Evolutionary conservation across 352 stramenopile species (phyloP).

Genomic region (Phytophthora cryptogea): DNA sequence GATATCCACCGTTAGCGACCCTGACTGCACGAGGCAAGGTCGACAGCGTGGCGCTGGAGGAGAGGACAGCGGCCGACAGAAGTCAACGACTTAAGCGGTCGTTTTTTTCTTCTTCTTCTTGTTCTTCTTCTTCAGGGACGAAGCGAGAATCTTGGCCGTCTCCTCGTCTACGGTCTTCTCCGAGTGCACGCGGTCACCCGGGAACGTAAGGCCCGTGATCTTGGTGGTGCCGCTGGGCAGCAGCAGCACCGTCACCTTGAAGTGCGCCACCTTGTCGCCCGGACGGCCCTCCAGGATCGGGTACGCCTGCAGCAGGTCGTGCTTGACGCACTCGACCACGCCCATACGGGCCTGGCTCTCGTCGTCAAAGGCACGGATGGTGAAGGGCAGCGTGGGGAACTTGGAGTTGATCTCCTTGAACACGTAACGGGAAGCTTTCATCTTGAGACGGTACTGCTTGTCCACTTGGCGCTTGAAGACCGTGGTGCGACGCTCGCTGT

Average conservation of each 20-base stretch:
- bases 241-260: constrained; percentile 99
- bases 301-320: constrained; percentile 98
- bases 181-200: constrained; percentile 89
- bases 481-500: constrained; percentile 93
- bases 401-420: constrained; percentile 98
- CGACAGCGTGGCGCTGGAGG: neutral
- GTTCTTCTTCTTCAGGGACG: constrained; percentile 95
- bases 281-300: constrained; percentile 96
- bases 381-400: constrained; percentile 99
- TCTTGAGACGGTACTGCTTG: constrained; percentile 96
- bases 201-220: constrained; percentile 95
- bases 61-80: constrained; percentile 6
- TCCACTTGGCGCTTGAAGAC: constrained; percentile 99
- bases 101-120: constrained; percentile 94
- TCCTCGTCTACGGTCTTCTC: constrained; percentile 94
- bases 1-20: neutral
- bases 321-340: constrained; percentile 97
- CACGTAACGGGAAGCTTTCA: constrained; percentile 95
- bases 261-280: constrained; percentile 97
- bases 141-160: constrained; percentile 87
- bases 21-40: neutral
- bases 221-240: constrained; percentile 95
- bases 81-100: constrained; percentile 37
- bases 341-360: constrained; percentile 97
- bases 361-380: constrained; percentile 95